These are phyloP conservation scores for Xylona heveae DNA, from an alignment of 495 filamentous ascomycete species.

Conservation along the genomic window DNA sequence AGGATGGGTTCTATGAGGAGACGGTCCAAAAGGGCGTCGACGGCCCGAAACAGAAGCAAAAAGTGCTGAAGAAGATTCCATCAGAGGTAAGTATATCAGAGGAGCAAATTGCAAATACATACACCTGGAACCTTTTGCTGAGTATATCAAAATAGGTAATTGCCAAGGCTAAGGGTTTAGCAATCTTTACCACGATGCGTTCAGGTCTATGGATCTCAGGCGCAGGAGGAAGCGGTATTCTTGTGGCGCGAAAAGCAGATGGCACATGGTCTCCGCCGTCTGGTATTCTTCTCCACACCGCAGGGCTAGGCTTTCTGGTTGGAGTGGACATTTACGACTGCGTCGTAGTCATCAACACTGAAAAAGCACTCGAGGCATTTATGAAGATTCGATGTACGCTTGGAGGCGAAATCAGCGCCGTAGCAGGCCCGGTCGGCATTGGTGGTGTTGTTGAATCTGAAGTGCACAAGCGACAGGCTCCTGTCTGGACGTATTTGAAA, in stretches of 20 bases:
- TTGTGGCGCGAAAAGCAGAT: conserved; percentile 58
- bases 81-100: conserved; percentile 20
- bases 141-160: conserved; percentile 28
- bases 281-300: conserved; percentile 71
- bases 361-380: conserved; percentile 60
- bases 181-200: conserved; percentile 85
- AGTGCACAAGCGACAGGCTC: conserved; percentile 42
- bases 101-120: not conserved
- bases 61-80: conserved; percentile 65
- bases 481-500: conserved; percentile 78
- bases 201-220: conserved; percentile 81
- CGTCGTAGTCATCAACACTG: conserved; percentile 72
- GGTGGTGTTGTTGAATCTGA: conserved; percentile 57
- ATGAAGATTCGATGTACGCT: conserved; percentile 55
- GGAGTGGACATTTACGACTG: conserved; percentile 91
- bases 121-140: not conserved
- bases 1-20: conserved; percentile 24
- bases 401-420: conserved; percentile 55
- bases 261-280: conserved; percentile 80
- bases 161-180: conserved; percentile 64
- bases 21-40: conserved; percentile 22
- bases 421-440: conserved; percentile 60
- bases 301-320: conserved; percentile 67
- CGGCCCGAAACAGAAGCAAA: conserved; percentile 41
- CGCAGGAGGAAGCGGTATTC: conserved; percentile 64